phyloP scores from a whole-genome alignment of 2,329 filamentous ascomycete species.

The Alternaria triticimaculans region DNA sequence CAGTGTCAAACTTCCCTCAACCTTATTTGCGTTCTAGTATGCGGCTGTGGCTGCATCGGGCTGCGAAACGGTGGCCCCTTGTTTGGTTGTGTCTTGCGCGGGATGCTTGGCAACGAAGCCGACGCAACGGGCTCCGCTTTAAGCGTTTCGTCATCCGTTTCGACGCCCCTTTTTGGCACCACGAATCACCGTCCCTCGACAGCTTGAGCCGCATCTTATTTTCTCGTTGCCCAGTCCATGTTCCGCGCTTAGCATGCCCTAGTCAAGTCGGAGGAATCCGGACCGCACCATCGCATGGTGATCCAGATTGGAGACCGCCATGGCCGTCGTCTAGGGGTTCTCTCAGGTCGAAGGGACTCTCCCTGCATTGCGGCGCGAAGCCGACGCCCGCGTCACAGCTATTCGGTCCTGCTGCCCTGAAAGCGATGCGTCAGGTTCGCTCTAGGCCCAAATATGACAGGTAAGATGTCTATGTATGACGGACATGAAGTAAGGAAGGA shows the following conservation, averaged over 20 bases:
- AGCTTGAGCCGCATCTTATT: slow-evolving; percentile 37
- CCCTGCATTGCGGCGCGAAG: slow-evolving; percentile 19
- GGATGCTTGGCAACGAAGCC: slow-evolving; percentile 39
- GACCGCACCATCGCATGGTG: slow-evolving; percentile 15
- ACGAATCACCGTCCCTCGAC: slow-evolving; percentile 22
- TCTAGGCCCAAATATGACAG: slow-evolving; percentile 1
- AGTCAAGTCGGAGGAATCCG: slow-evolving; percentile 23
- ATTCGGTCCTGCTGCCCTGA: slow-evolving; percentile 5
- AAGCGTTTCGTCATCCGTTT: slow-evolving; percentile 45
- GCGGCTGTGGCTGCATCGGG: slow-evolving; percentile 30
- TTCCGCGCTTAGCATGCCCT: slow-evolving; percentile 24
- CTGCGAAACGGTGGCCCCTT: slow-evolving; percentile 33
- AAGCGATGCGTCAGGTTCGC: background rate
- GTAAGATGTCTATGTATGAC: background rate
- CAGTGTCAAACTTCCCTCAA: slow-evolving; percentile 15
- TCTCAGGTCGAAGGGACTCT: slow-evolving; percentile 1
- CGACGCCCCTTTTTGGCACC: slow-evolving; percentile 29
- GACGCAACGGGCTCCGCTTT: slow-evolving; percentile 40
- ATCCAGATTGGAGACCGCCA: slow-evolving; percentile 7
- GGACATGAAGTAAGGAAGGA: background rate
- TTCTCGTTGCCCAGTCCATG: slow-evolving; percentile 23
- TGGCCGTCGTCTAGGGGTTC: slow-evolving; percentile 7
- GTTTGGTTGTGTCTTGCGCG: slow-evolving; percentile 35
- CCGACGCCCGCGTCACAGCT: slow-evolving; percentile 5
- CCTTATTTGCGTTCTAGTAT: slow-evolving; percentile 23